Conservation (phyloP, 331 rosid species). For the Pyracantha coccinea region DNA sequence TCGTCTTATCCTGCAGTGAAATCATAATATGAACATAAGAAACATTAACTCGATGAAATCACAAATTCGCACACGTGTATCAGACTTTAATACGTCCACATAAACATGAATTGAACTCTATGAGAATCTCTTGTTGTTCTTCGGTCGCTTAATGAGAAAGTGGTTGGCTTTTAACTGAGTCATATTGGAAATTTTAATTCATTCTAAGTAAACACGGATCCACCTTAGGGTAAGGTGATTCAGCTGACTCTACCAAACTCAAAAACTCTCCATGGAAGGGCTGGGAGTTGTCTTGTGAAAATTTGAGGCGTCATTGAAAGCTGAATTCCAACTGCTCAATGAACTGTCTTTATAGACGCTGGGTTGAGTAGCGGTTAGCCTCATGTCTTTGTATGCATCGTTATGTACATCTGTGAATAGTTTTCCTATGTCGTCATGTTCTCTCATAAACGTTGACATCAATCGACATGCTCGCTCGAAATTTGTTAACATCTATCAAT, state of each 20-base stretch:
- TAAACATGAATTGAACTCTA: neutral
- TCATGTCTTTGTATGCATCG: too few species aligned
- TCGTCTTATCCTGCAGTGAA: neutral
- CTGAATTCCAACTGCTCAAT: too few species aligned
- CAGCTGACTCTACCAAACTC: too few species aligned
- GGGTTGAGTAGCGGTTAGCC: rapidly evolving
- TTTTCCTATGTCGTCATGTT: rapidly evolving
- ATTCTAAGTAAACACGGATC: rapidly evolving
- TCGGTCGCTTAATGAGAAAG: neutral
- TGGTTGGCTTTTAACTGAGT: neutral
- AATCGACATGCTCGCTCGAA: too few species aligned
- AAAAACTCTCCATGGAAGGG: too few species aligned
- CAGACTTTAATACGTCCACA: too few species aligned
- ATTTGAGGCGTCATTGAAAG: rapidly evolving
- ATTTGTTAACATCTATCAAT: rapidly evolving
- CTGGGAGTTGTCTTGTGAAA: too few species aligned
- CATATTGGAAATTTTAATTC: too few species aligned
- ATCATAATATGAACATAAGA: neutral
- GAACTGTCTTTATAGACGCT: too few species aligned
- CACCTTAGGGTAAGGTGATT: too few species aligned
- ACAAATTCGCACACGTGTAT: neutral
- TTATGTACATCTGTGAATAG: too few species aligned
- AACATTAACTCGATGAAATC: neutral
- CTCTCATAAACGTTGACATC: too few species aligned
- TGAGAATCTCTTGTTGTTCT: neutral